Conservation (phyloP, 495 filamentous ascomycete species). For the Evansstolkia leycettana region DNA sequence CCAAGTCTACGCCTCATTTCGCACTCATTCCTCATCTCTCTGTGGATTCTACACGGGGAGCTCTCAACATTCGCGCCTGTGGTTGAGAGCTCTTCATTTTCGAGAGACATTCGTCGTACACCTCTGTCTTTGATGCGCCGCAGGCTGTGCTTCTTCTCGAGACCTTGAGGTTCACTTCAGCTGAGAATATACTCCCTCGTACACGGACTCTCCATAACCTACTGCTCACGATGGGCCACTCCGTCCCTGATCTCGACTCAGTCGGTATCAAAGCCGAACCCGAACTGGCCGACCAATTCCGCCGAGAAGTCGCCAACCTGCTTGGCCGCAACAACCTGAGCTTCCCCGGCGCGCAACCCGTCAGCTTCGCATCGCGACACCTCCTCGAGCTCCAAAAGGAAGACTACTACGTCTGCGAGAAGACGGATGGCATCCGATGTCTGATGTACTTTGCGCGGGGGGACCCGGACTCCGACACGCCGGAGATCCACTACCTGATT, state of each 20-base stretch:
- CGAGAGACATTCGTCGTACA: neutral
- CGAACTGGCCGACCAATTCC: conserved; percentile 45
- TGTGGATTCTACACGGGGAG: neutral
- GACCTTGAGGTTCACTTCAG: too few relatives aligned
- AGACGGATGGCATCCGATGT: conserved; percentile 92
- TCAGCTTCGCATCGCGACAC: conserved; percentile 74
- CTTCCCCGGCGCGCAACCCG: conserved; percentile 92
- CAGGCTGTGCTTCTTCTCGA: too few relatives aligned
- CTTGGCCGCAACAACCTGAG: conserved; percentile 49
- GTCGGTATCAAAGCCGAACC: conserved; percentile 51
- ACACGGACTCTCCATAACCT: too few relatives aligned
- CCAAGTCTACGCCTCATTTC: too few relatives aligned
- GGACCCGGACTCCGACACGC: conserved; percentile 30
- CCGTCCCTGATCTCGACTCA: conserved; percentile 34
- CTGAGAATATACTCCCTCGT: too few relatives aligned
- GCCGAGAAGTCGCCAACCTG: conserved; percentile 61
- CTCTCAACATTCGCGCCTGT: neutral
- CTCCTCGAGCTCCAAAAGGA: conserved; percentile 60
- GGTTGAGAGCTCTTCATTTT: neutral
- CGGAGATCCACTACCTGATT: conserved; percentile 69
- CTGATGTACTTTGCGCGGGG: conserved; percentile 71
- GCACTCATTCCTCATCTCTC: too few relatives aligned
- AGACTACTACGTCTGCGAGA: conserved; percentile 97
- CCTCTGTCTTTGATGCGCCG: neutral
- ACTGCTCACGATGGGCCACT: conserved; percentile 22